Base-by-base conservation (phyloP, 768 basidiomycete genomes). In the Auricularia auricula-judae region DNA sequence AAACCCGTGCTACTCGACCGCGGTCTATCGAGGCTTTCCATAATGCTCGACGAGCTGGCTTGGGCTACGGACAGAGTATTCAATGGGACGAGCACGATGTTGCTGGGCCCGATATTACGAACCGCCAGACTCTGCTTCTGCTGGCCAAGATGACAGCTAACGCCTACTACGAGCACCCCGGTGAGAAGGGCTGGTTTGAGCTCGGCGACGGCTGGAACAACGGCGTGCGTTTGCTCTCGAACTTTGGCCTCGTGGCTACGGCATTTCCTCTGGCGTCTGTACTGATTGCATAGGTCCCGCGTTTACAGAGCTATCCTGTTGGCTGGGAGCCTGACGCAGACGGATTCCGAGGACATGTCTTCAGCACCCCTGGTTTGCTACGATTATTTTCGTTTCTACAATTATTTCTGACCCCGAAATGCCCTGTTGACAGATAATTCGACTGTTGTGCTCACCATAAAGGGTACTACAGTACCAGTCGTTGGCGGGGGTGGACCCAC, bases 111-210 rank as follows among this genome's bases (percentile, higher is more conserved):
- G 86, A 98, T 73, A 81, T 91, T 23, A 84, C 86, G 69, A 84
- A 82, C 62, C 79, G 91, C 53, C 84, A 87, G 66, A 89, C 91
- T 2, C 76, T 98, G 36, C 78, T 90, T 39, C 78, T 84, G 65
- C 81, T 99, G 59, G 96, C 94, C 10, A 97, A 93, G 83, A 98
- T 99, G 91, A 84, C 92, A 47, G 91, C 87, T 70, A 93, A 98
- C 71, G 93, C 96, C 60, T 98, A 98, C 77, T 70, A 74, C n/a
- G 75, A 88, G 16, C 71, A 78, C 11, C 84, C 84, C 0, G 79
- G 80, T 7, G 84, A 88, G 64, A 65, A 74, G 4, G 81, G 72
- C 1, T 98, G 96, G 96, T 96, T 91, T 73, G 84, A 89, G 59
- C 70, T 94, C 56, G 80, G 78, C 1, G 80, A 78, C 0, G 71